Evolutionary conservation across 352 stramenopile genomes (phyloP), one percentile per base, ranked within the genome.

Genomic region (Elongisporangium senticosum): DNA sequence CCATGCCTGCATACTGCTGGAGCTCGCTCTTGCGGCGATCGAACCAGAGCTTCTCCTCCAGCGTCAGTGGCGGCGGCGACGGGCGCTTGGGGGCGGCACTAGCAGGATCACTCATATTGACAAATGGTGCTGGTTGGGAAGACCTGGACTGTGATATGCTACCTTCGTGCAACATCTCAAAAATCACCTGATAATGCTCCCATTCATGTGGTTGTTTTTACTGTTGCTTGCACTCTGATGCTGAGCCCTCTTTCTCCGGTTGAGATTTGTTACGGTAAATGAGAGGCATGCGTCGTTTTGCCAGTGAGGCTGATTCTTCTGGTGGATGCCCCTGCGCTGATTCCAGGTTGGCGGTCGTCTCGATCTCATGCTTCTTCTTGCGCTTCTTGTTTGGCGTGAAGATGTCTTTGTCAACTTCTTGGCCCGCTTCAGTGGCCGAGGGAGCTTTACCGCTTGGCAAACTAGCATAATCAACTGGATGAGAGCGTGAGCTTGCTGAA

Each of bases 31-130:
- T 68, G 65, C 84, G 79, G 49, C 78, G 79, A 50, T 93, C 81
- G 56, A 86, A 87, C 84, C 84, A 93, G 28, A 90, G 57, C 59
- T 91, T 91, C 64, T 93, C 84, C 63, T 93, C 84, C 23, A 93
- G 72, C 51, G 81, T 90, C 52, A 90, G 69, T 17, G 76, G 81
- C 60, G 68, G 68, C 20, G 62, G 63, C 28, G 56, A 39, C 54
- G 53, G 43, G 21, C 58, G 58, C 61, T 58, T 56, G 19, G 60
- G 21, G 7, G 21, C 48, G 20, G 53, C 55, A 28, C 33, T 4
- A 17, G 33, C 11, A 43, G 33, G 33, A 43, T 43, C 33, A 43
- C 33, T 43, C 33, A 43, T 43, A 43, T 43, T 43, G 33, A 43
- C 33, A 10, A 43, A 43, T 43, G 33, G 7, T 43, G 33, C 33